Base-by-base conservation (phyloP, 169 alveolate species). In the Plasmodium relictum region DNA sequence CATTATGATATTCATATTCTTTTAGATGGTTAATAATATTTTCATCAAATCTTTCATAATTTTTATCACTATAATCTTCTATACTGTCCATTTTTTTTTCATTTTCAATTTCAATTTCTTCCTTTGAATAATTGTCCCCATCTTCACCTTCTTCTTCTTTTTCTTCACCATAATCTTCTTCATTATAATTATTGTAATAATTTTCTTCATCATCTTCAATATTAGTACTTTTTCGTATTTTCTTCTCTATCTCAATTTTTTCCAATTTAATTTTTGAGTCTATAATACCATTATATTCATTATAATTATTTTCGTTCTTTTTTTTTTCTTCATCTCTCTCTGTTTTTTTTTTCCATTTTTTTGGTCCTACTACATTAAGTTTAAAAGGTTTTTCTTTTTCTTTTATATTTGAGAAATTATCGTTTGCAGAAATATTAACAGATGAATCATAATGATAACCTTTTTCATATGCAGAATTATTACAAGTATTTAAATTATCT, bases 351-450 rank as follows among this genome's bases (percentile, higher is more conserved):
- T 54, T 83, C 91, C 91, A 83, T 83, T 83, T 83, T 68, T 83
- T 83, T n/a, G 91, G 91, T 59, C 91, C 91, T 56, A 83, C 63
- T 1, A 83, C 91, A 68, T 68, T 66, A 52, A 83, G 83, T 44
- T 83, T 83, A 68, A 68, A 37, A 16, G 70, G 50, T 83, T 45
- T 66, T 56, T 59, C 91, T 48, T 72, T 83, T 26, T 83, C 91
- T 10, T 31, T 78, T n/a, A 10, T 50, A 42, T 39, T 66, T 10
- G 71, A 16, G 0, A 26, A n/a, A 20, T 20, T 24, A 20, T 68
- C 91, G n/a, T 16, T 59, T 52, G 22, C n/a, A 24, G 80, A 56
- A 50, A 39, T 16, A 24, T 39, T 41, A 26, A 26, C 61, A n/a
- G 44, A 37, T 6, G 83, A 10, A 62, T 69, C 69, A n/a, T 68